Evolutionary conservation across 75 land plant species (phyloP), one percentile per base, ranked within the genome.

Genomic region (Pinus tabuliformis): DNA sequence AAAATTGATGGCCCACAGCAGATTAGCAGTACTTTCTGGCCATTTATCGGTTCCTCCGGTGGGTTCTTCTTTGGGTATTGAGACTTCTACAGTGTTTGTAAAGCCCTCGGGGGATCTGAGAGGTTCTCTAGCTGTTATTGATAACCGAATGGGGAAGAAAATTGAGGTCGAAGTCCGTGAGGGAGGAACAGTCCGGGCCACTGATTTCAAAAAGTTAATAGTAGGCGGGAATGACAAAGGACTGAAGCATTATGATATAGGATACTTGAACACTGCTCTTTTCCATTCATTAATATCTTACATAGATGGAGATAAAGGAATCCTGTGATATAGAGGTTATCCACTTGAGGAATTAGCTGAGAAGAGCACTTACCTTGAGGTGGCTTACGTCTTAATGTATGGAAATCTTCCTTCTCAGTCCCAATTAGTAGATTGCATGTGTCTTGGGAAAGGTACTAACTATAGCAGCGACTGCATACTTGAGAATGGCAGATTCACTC

Each of bases 191-290:
- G 78, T 96, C 21, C 94, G 84, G 68, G 91, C 97, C 26, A 84
- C 91, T 36, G 97, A 96, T 71, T 84, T 96, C 39, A 96, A 96
- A 75, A 91, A 93, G 96, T 91, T 95, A 60, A 89, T 84, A 4
- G 83, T 88, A 4, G 95, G 90, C 42, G 83, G 77, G 21, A 83
- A 86, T 45, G 99, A 89, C 72, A 91, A 87, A 76, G 97, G 99
- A 18, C 76, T 96, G 11, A 96, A 89, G 65, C 81, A 91, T 17
- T 96, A 88, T 78, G 99, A 96, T 82, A 94, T 91, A 8, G 94
- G 98, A 1, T 95, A 95, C 76, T 84, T 93, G 17, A 95, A 95
- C 62, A 93, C 98, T 22, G 96, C 98, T 20, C 98, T 93, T 5
- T n/a, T n/a, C n/a, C n/a, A n/a, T n/a, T n/a, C n/a, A n/a, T n/a